These are phyloP conservation scores for Corylus heterophylla DNA, from an alignment of 306 rosid species.

Conservation along the genomic window DNA sequence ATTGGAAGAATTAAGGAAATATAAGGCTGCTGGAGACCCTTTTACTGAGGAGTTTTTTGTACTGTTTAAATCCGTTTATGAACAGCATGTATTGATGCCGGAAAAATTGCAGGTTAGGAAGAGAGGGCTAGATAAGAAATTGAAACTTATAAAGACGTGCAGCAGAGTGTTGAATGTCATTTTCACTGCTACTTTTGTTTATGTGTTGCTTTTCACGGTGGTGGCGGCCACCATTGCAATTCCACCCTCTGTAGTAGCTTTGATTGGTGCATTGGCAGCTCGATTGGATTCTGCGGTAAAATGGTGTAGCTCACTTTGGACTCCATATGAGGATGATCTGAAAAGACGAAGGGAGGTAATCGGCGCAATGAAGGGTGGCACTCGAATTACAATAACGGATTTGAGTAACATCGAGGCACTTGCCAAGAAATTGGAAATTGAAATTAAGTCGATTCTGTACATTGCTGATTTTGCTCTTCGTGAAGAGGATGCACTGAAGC, in stretches of 20 bases:
- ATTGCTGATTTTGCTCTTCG: conserved; percentile 61
- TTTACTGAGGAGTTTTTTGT: conserved; percentile 63
- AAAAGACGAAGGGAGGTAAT: conserved; percentile 52
- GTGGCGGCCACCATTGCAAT: conserved; percentile 87
- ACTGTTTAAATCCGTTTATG: conserved; percentile 51
- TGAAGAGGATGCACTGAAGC: conserved; percentile 67
- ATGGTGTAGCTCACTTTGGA: conserved; percentile 79
- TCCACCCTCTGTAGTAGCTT: conserved; percentile 65
- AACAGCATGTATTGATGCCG: conserved; percentile 50
- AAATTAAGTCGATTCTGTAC: conserved; percentile 49
- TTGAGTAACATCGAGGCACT: conserved; percentile 56
- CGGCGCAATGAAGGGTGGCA: conserved; percentile 55
- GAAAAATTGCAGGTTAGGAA: conserved; percentile 50
- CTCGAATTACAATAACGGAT: conserved; percentile 51
- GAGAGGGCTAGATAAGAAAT: conserved; percentile 73
- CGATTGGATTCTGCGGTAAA: conserved; percentile 73
- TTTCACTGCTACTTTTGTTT: conserved; percentile 63
- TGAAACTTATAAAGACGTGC: conserved; percentile 60
- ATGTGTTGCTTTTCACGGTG: conserved; percentile 72
- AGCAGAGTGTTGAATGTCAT: conserved; percentile 67
- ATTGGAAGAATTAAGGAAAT: conserved; percentile 58
- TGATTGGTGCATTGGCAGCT: conserved; percentile 38
- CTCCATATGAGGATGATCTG: conserved; percentile 45
- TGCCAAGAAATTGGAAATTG: conserved; percentile 43
- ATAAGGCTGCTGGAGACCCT: conserved; percentile 73